Evolutionary conservation across 768 basidiomycete genomes (phyloP), one percentile per base, ranked within the genome.

Genomic region (Zangia roseola): DNA sequence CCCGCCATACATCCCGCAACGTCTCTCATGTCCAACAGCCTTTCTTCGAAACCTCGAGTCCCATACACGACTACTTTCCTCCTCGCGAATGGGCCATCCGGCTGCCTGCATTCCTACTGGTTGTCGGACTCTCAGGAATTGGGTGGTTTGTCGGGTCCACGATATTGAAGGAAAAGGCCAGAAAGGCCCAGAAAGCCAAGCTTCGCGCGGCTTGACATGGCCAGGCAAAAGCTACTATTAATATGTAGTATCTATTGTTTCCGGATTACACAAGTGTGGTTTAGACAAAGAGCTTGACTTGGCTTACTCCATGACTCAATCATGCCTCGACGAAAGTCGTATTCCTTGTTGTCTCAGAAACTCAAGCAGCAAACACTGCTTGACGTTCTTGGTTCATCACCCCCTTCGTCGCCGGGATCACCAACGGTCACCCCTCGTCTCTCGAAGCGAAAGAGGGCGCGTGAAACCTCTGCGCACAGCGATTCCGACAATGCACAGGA

Each of bases 41-140:
- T 6, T 92, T 97, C 74, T 83, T 97, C 53, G 84, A 90, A 49
- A 53, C 75, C 2, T 77, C 81, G 3, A 92, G 82, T 59, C 80
- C 84, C 17, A 73, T 95, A 25, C 91, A 94, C 54, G 56, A 62
- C 36, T 83, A 81, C 69, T 97, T 98, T 66, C 95, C 91, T 0
- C 64, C 89, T 6, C 76, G 94, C 41, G 92, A 97, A 74, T 97
- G 94, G 92, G 94, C 92, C 10, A 75, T 97, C 42, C 81, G 88
- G 17, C 66, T 97, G 39, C 94, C 94, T 33, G 86, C 89, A 3
- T 80, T 91, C 66, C 71, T 94, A 42, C 79, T 98, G 8, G 76
- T 94, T 6, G 62, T 88, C 9, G 94, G 94, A 6, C 70, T 97
- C 31, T 75, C 83, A n/a, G 84, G 76, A 10, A 86, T 97, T 34